Conservation (phyloP, 768 basidiomycete genomes). For the Artomyces pyxidatus region DNA sequence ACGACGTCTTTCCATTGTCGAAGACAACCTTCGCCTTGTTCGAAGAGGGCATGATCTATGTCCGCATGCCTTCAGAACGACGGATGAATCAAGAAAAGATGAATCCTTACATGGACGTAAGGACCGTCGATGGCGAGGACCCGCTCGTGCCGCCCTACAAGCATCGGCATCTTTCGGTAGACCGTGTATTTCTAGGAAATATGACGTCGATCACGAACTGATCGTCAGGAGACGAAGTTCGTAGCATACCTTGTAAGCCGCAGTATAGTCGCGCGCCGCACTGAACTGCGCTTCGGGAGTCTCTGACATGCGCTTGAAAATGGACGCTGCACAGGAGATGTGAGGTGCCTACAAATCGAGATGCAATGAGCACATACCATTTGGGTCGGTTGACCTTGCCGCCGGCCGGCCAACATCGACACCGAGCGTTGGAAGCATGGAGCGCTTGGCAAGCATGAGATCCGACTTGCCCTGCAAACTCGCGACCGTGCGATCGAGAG, state of each 20-base stretch:
- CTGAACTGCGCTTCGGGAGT: conserved; percentile 40
- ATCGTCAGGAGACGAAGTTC: not conserved
- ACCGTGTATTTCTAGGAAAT: conserved; percentile 85
- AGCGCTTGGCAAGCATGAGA: conserved; percentile 71
- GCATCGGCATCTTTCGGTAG: conserved; percentile 91
- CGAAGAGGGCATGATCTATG: conserved; percentile 80
- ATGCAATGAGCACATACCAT: conserved; percentile 47
- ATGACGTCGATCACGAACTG: not conserved
- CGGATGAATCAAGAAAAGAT: not conserved
- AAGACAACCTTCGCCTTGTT: conserved; percentile 73
- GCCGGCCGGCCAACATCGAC: conserved; percentile 59
- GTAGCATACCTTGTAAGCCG: conserved; percentile 71
- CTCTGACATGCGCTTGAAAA: conserved; percentile 86
- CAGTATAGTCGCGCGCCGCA: conserved; percentile 66
- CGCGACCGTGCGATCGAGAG: conserved; percentile 93
- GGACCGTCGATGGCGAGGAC: conserved; percentile 91
- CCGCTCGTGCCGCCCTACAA: conserved; percentile 84
- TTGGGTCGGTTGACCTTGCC: conserved; percentile 81
- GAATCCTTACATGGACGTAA: conserved; percentile 69
- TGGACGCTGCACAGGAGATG: conserved; percentile 54
- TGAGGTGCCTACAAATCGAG: not conserved
- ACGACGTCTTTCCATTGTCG: conserved; percentile 84
- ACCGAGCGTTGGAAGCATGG: conserved; percentile 65
- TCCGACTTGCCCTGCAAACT: conserved; percentile 85
- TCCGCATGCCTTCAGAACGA: conserved; percentile 11